Percentiles rank a stretch among this genome's conserved stretches.
Conservation (phyloP, 176 grass and related monocot genomes). For the Themeda triandra region DNA sequence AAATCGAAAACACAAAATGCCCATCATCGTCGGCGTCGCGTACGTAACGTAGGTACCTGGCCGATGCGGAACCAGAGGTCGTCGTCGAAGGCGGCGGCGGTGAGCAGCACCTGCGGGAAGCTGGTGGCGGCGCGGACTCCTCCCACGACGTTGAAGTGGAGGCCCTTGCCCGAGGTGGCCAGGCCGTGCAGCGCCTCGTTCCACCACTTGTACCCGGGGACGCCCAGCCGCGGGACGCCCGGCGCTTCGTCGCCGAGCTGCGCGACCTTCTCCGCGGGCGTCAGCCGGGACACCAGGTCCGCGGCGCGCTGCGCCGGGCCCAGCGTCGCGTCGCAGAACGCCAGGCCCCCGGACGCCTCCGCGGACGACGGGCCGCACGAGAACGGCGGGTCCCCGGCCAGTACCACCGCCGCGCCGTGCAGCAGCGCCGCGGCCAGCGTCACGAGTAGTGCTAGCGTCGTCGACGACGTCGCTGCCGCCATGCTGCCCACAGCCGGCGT, state of each 20-base stretch:
- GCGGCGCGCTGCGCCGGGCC: constrained; percentile 24
- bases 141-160: constrained; percentile 16
- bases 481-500: not conserved
- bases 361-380: constrained; percentile 37
- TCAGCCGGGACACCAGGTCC: constrained; percentile 54
- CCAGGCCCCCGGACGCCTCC: not conserved
- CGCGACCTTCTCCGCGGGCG: constrained; percentile 46
- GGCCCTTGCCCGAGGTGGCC: constrained; percentile 43
- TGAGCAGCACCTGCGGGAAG: constrained; percentile 71
- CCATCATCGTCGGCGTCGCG: not conserved
- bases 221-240: constrained; percentile 40
- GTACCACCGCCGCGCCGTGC: not conserved
- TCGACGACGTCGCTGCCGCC: not conserved
- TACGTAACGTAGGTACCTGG: constrained; percentile 31
- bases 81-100: constrained; percentile 69
- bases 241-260: constrained; percentile 48
- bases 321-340: constrained; percentile 44
- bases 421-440: no score
- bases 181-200: constrained; percentile 72
- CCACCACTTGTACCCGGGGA: constrained; percentile 80
- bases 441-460: not conserved
- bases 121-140: constrained; percentile 50
- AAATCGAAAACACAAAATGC: not conserved
- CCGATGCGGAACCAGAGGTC: constrained; percentile 65
- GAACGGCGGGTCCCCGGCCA: constrained; percentile 22